These are phyloP conservation scores for Lepraria neglecta DNA, from an alignment of 495 filamentous ascomycete species.

Conservation along the genomic window DNA sequence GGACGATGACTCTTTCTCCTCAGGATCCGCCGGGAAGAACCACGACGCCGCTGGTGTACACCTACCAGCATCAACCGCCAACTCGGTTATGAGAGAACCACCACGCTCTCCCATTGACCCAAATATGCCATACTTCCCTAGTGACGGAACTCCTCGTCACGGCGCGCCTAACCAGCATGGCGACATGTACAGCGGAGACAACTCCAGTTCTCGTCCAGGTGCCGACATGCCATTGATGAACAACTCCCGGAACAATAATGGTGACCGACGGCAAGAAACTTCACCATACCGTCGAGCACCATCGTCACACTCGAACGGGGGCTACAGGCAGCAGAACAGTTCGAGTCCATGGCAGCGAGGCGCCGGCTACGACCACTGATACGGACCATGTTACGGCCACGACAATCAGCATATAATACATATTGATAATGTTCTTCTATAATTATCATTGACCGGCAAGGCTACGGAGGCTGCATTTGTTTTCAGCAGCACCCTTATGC, in stretches of 20 bases:
- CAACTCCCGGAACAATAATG: constrained; percentile 2
- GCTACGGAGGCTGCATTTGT: constrained; percentile 12
- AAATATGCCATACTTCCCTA: constrained; percentile 56
- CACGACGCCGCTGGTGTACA: constrained; percentile 34
- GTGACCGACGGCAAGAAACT: constrained; percentile 6
- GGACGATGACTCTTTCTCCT: constrained; percentile 64
- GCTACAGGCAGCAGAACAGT: constrained; percentile 49
- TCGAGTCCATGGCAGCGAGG: constrained; percentile 62
- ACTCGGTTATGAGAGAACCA: constrained; percentile 34
- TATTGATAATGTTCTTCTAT: constrained; percentile 21
- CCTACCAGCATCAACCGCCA: constrained; percentile 38
- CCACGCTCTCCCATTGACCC: constrained; percentile 58
- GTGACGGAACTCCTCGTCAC: constrained; percentile 35
- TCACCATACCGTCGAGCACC: constrained; percentile 30
- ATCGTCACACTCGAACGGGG: constrained; percentile 22
- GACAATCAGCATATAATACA: constrained; percentile 17
- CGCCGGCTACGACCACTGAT: constrained; percentile 57
- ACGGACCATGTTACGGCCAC: constrained; percentile 6
- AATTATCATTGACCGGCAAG: constrained; percentile 8
- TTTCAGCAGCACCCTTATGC: background rate
- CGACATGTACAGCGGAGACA: constrained; percentile 33
- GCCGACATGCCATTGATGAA: constrained; percentile 26
- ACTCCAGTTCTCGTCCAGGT: constrained; percentile 28
- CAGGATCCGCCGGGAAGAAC: constrained; percentile 30
- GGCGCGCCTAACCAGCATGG: constrained; percentile 33